Base-by-base conservation (phyloP, 805 yeast species). In the Yamadazyma phyllophila region DNA sequence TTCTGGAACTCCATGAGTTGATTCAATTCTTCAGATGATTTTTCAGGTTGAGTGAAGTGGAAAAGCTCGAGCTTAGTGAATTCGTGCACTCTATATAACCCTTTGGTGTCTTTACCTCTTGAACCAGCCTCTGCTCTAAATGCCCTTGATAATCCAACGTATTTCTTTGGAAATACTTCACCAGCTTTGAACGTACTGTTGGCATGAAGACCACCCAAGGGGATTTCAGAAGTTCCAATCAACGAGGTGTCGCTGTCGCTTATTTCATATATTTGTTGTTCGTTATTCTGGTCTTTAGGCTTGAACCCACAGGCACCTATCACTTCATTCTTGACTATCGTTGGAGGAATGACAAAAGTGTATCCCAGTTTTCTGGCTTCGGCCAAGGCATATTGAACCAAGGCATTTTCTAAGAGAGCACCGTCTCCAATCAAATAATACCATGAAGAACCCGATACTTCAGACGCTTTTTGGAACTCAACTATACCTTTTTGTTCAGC, bases 91-190 rank as follows among this genome's bases (percentile, higher is more conserved):
- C 99, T 72, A 56, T 94, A 94, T 1, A 94, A 70, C 0, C 99
- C 99, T 55, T 84, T 82, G 0, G 97, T 89, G 53, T 89, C 97
- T 52, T 80, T 80, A 1, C 99, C 99, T 45, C 96, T 78, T 1
- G 98, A 94, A 2, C 98, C 99, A 0, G 99, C 99, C 61, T 94
- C 99, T 0, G 97, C 96, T 50, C 99, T 74, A 60, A 83, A 94
- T 50, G 96, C 81, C 51, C 97, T 74, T 44, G 95, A 85, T 1
- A 89, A 74, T 0, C 97, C 99, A 10, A 82, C 94, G 26, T 79
- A 69, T 55, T 78, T 82, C 11, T 69, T 51, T 0, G 95, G 90
- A 5, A 80, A 66, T 0, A 71, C 64, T 1, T 58, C 37, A 6
- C 50, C 41, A 27, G 70, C 55, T 6, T 63, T 58, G 34, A 84